Evolutionary conservation across 164 flowering plant species (phyloP), one percentile per base, ranked within the genome.

Genomic region (Vitis rotundifolia): DNA sequence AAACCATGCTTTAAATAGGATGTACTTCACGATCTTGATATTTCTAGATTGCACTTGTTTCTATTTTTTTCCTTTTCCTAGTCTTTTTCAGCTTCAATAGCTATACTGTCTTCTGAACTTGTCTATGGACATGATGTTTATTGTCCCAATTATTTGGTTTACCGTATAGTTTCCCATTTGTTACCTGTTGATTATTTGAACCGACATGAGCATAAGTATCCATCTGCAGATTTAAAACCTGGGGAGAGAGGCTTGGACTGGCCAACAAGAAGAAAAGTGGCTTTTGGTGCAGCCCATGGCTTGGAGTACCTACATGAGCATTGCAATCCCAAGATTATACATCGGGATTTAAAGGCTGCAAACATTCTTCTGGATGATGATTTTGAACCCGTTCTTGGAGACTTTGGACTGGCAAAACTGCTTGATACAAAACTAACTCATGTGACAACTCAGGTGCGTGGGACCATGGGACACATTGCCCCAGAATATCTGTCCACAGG

Each of bases 391-490:
- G 86, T 85, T 56, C 87, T 87, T 62, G 87, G 88, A 44, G 91
- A 87, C 70, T 87, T 87, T 72, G 91, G 91, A 51, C 71, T 87
- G 1, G 88, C 91, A 19, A 87, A 83, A 72, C 72, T 79, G 37
- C 85, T 85, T 50, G 91, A 87, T 62, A 29, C 88, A 8, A 80
- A 72, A 48, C 9, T 81, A 57, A 87, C 91, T 60, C 88, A 85
- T 70, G 77, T 87, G n/a, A 87, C 91, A 9, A 87, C 91, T 66
- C 88, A 83, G 76, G 79, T 87, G 47, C 83, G 91, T 19, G 90
- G 90, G 29, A 87, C 90, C n/a, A 85, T 85, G 90, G 90, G 90
- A 31, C 90, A 86, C 71, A 84, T 86, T 71, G 89, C 89, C 37
- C 89, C 89, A 0, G 89, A 86, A 53, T 84, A 86, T 63, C 71